Conservation (phyloP, 495 filamentous ascomycete species). For the Friedmanniomyces endolithicus region DNA sequence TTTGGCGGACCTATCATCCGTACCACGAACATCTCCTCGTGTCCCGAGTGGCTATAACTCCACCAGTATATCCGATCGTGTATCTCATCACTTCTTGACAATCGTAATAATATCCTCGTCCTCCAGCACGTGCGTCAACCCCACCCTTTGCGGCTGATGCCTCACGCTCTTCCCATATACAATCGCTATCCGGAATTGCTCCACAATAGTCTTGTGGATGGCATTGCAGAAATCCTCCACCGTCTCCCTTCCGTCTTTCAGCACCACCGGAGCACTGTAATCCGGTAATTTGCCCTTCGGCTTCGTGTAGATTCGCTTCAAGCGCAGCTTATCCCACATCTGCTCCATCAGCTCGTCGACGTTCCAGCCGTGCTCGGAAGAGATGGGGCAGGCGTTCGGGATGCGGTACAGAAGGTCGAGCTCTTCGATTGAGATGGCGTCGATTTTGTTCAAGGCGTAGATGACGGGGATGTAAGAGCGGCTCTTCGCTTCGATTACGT, state of each 20-base stretch:
- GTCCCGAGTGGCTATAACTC: not conserved
- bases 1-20: too few species aligned
- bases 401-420: constrained; percentile 92
- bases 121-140: constrained; percentile 76
- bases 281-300: constrained; percentile 92
- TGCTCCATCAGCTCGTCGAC: constrained; percentile 89
- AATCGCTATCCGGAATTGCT: constrained; percentile 88
- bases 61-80: not conserved
- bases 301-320: constrained; percentile 92
- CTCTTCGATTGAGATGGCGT: constrained; percentile 94
- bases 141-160: constrained; percentile 95
- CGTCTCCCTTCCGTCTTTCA: constrained; percentile 67
- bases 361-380: constrained; percentile 97
- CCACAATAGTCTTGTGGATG: constrained; percentile 90
- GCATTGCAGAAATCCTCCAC: constrained; percentile 97
- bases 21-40: not conserved
- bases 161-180: constrained; percentile 97
- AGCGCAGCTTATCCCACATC: constrained; percentile 95
- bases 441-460: constrained; percentile 98
- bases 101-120: constrained; percentile 94
- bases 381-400: constrained; percentile 91
- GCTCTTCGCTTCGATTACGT: constrained; percentile 89
- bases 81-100: constrained; percentile 15
- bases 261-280: constrained; percentile 82
- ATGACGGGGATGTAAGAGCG: constrained; percentile 94